Percentiles rank a stretch among this genome's conserved stretches.
These are phyloP conservation scores for Xerocomus potaroensis DNA, from an alignment of 768 basidiomycete species.

Conservation along the genomic window DNA sequence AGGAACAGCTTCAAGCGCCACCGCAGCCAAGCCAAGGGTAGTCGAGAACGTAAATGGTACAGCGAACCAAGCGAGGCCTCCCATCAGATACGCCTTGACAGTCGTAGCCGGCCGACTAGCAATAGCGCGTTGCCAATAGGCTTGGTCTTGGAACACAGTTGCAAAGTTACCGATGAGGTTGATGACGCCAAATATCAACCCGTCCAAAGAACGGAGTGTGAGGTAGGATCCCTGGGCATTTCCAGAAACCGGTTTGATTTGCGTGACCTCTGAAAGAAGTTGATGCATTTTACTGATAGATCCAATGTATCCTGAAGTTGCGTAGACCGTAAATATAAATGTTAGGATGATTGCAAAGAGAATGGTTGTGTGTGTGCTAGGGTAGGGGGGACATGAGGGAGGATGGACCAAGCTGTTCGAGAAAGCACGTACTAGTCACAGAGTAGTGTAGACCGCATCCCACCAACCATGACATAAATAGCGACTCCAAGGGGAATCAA, in stretches of 20 bases:
- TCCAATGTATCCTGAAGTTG: conserved; percentile 75
- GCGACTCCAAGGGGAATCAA: conserved; percentile 84
- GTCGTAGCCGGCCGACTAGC: conserved; percentile 80
- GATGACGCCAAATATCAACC: conserved; percentile 80
- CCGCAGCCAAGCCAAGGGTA: conserved; percentile 81
- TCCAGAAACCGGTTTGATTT: conserved; percentile 57
- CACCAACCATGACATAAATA: conserved; percentile 84
- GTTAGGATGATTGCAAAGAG: conserved; percentile 83
- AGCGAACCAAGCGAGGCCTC: conserved; percentile 89
- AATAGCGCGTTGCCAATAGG: conserved; percentile 92
- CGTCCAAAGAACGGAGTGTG: conserved; percentile 73
- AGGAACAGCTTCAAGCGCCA: conserved; percentile 60
- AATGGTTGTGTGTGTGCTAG: conserved; percentile 80
- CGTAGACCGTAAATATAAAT: conserved; percentile 78
- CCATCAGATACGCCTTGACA: conserved; percentile 87
- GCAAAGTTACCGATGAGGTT: conserved; percentile 85
- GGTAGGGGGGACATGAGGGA: background rate
- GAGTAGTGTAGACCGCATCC: conserved; percentile 80
- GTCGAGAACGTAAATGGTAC: conserved; percentile 87
- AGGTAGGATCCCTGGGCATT: conserved; percentile 86
- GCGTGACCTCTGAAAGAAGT: conserved; percentile 60
- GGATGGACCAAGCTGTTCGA: background rate
- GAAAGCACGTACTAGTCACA: conserved; percentile 71
- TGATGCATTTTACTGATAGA: conserved; percentile 74
- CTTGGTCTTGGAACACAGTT: conserved; percentile 61